phyloP scores from a whole-genome alignment of 1,284 basidiomycete species.

The Rhodofomes roseus region DNA sequence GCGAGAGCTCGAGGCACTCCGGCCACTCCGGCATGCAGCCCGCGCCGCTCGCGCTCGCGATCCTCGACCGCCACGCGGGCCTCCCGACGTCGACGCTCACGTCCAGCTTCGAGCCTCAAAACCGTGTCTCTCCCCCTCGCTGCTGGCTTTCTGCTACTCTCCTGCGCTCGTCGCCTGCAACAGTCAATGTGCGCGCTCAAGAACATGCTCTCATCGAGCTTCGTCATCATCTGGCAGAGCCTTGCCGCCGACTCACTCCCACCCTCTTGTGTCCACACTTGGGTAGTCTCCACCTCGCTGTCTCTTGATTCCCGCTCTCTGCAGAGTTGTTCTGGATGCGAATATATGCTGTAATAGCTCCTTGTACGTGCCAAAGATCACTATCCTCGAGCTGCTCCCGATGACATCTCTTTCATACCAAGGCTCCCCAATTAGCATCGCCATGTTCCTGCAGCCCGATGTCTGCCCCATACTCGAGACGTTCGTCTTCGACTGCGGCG shows the following conservation, averaged over 20 bases:
- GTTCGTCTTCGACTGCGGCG: slow-evolving; percentile 34
- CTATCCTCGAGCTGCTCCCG: slow-evolving; percentile 37
- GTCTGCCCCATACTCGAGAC: no score
- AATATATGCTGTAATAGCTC: slow-evolving; percentile 8
- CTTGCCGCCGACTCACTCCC: no score
- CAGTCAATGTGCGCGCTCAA: no score
- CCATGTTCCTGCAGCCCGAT: slow-evolving; percentile 39
- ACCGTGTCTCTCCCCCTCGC: no score
- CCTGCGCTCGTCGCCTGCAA: no score
- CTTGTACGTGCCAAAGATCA: slow-evolving; percentile 25
- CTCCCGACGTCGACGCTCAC: slow-evolving; percentile 15
- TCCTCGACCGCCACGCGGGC: slow-evolving; percentile 10
- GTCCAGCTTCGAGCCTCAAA: slow-evolving; percentile 21
- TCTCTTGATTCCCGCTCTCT: no score
- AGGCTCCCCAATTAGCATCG: slow-evolving; percentile 32
- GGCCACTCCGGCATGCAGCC: slow-evolving; percentile 16
- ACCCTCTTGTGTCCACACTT: no score
- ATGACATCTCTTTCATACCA: slow-evolving; percentile 30
- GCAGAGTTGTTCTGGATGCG: slow-evolving; percentile 17
- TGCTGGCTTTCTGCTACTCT: no score
- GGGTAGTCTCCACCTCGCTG: no score
- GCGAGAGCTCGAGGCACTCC: slow-evolving; percentile 9
- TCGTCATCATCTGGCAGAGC: no score
- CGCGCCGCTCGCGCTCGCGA: slow-evolving; percentile 22
- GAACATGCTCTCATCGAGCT: no score